Evolutionary conservation across 352 stramenopile genomes (phyloP).

Genomic region (Phytophthora rubi): DNA sequence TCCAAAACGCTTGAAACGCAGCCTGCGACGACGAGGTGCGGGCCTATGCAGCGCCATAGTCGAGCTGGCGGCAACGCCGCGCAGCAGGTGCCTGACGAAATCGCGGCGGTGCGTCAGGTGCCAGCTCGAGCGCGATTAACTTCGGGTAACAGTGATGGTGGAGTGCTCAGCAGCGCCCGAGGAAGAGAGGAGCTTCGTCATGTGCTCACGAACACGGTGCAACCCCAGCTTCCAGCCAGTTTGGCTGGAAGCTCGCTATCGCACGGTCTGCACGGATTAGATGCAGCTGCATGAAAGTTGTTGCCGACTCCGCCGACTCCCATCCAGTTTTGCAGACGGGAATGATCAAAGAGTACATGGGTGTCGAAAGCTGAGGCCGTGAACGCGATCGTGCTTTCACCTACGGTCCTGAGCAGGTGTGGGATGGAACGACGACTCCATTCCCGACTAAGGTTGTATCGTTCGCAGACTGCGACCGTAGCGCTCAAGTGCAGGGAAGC

Average conservation of each 20-base stretch:
- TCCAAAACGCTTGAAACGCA: slow-evolving; percentile 1
- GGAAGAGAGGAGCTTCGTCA: not conserved
- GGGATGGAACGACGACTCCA: not conserved
- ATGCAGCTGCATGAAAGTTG: not conserved
- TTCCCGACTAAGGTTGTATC: not conserved
- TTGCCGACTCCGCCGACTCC: not conserved
- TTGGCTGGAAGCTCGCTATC: not conserved
- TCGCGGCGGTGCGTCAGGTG: not conserved
- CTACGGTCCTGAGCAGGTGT: not conserved
- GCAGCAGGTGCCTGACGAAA: not conserved
- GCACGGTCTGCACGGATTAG: not conserved
- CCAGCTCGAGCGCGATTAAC: not conserved
- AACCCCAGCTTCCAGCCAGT: too few species aligned
- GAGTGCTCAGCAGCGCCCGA: not conserved
- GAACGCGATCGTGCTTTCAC: not conserved
- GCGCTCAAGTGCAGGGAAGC: not conserved
- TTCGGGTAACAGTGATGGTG: not conserved
- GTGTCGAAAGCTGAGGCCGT: not conserved
- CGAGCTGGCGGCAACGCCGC: not conserved
- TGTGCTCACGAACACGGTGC: not conserved
- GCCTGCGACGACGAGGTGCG: not conserved
- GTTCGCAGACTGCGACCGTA: not conserved
- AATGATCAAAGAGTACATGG: not conserved
- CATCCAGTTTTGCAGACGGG: not conserved
- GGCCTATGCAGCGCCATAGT: not conserved